Evolutionary conservation across 2,329 filamentous ascomycete species (phyloP), one percentile per base, ranked within the genome.

Genomic region (Xenoacremonium recifei): DNA sequence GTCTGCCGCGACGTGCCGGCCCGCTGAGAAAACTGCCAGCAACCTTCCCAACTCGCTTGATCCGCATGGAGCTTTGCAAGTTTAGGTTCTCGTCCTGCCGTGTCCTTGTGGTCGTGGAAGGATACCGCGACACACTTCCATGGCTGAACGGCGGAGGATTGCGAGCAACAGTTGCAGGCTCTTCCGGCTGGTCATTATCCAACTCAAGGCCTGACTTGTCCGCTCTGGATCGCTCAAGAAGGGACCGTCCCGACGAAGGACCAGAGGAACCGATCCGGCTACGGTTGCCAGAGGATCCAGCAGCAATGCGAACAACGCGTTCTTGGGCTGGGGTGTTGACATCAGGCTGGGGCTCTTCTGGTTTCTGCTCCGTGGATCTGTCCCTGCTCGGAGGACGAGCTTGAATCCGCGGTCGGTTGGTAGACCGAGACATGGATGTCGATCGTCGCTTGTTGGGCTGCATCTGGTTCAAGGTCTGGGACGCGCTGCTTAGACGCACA

Each of bases 11-110:
- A 40, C 89, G 79, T 16, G 89, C 87, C 20, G 89, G 89, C 1
- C 87, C 88, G 53, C 87, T 89, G 17, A 93, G 70, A 51, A 92
- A 91, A 45, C 81, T 85, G 1, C 88, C 89, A 3, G 85, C 80
- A 6, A 85, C 73, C 63, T 88, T 87, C 13, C 84, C 85, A 12
- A 89, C 79, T 47, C 87, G 76, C 66, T 91, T 92, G 44, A 91
- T 73, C 5, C 89, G 79, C 73, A 90, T 80, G 1, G 88, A 89
- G 54, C 84, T 84, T 46, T 88, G 86, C 2, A 81, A 69, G 12
- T 79, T 83, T 23, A 70, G 67, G 23, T 86, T 82, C 18, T 90
- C 85, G 3, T 80, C 80, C 37, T 75, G 72, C 25, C 75, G 71
- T 13, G 65, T 71, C 37, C 73, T 70, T 25, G 70, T 70, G 32